Percentiles rank a stretch among this genome's conserved stretches.
Evolutionary conservation across 2,329 filamentous ascomycete genomes (phyloP).

Genomic region (Colletotrichum spinosum): DNA sequence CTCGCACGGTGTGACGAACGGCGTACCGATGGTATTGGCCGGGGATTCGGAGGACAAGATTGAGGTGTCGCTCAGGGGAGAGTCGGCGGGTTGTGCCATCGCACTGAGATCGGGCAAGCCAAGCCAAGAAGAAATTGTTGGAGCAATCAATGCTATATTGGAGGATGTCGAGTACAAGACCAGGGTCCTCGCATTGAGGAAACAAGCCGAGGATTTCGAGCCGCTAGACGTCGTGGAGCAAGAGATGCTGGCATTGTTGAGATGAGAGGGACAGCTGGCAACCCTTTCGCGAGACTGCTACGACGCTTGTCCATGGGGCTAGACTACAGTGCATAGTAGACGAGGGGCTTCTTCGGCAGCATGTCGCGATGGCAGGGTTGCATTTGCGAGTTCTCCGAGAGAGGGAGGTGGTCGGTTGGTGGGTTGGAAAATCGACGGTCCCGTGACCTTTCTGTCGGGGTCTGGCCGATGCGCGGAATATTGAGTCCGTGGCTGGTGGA

Average conservation of each 20-base stretch:
- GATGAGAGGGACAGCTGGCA: background rate
- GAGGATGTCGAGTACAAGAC: conserved; percentile 43
- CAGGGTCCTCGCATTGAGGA: conserved; percentile 42
- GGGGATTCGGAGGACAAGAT: conserved; percentile 52
- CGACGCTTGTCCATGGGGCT: background rate
- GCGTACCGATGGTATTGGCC: conserved; percentile 59
- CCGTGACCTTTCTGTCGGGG: conserved; percentile 17
- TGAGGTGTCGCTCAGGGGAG: conserved; percentile 54
- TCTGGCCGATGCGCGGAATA: conserved; percentile 15
- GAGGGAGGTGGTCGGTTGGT: conserved; percentile 12
- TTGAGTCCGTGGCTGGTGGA: conserved; percentile 1
- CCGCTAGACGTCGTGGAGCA: conserved; percentile 3
- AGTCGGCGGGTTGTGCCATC: conserved; percentile 56
- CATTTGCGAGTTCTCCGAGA: conserved; percentile 5
- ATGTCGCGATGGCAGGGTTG: background rate
- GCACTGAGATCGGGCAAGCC: conserved; percentile 53
- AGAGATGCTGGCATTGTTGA: conserved; percentile 13
- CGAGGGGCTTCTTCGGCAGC: background rate
- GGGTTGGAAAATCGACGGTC: background rate
- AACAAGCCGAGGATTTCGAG: background rate
- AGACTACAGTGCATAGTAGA: too few relatives aligned
- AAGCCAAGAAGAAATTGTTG: conserved; percentile 41
- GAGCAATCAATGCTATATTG: conserved; percentile 47
- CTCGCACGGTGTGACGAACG: conserved; percentile 55
- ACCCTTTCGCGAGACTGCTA: background rate